phyloP scores from a whole-genome alignment of 495 filamentous ascomycete genomes.

The Daldinia vernicosa region DNA sequence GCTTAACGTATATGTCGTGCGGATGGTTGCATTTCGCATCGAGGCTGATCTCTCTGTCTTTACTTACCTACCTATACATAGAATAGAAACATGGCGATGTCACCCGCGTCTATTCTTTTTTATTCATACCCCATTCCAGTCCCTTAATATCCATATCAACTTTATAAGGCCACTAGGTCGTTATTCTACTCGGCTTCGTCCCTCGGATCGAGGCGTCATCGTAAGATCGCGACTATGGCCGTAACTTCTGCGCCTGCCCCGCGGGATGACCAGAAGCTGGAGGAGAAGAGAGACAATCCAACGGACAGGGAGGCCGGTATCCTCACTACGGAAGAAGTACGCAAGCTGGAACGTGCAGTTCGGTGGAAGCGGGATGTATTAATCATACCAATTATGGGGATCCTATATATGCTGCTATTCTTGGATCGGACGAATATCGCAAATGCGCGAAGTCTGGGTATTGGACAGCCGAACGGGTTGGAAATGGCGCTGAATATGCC shows the following conservation, averaged over 20 bases:
- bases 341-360: conserved; percentile 23
- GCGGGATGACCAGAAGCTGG: neutral
- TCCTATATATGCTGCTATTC: conserved; percentile 38
- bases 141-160: neutral
- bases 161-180: neutral
- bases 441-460: conserved; percentile 33
- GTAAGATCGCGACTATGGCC: neutral
- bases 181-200: neutral
- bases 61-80: neutral
- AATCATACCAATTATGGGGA: conserved; percentile 35
- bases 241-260: neutral
- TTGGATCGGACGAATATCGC: conserved; percentile 42
- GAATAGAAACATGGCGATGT: neutral
- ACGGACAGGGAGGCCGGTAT: neutral
- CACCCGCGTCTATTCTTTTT: neutral
- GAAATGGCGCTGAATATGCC: conserved; percentile 36
- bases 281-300: conserved; percentile 8
- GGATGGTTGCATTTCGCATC: neutral
- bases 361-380: conserved; percentile 40
- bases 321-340: conserved; percentile 16
- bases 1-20: neutral
- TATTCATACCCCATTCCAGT: neutral
- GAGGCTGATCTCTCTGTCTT: neutral
- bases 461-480: conserved; percentile 27
- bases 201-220: neutral